Conservation (phyloP, 1,284 basidiomycete genomes). For the Melampsora larici-populina region DNA sequence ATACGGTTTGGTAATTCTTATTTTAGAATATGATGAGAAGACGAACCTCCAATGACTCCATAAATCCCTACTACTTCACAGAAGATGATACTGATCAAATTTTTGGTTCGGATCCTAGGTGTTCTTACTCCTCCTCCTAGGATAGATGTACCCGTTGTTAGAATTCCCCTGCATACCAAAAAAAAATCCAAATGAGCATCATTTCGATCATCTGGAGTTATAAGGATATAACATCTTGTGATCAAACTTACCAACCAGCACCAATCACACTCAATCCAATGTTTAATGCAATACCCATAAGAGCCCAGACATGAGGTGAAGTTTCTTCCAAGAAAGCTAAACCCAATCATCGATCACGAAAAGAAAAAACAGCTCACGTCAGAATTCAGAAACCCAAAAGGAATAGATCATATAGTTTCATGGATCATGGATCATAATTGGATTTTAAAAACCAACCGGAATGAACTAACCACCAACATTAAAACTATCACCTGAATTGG, state of each 20-base stretch:
- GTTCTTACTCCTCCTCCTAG: conserved; percentile 91
- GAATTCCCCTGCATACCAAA: conserved; percentile 81
- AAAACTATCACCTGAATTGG: conserved; percentile 60
- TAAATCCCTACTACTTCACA: conserved; percentile 70
- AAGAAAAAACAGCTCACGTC: neutral
- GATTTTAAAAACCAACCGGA: conserved; percentile 62
- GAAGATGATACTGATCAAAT: conserved; percentile 97
- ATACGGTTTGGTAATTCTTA: neutral
- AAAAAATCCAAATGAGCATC: neutral
- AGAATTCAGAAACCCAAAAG: neutral
- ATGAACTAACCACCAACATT: conserved; percentile 61
- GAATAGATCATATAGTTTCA: conserved; percentile 32
- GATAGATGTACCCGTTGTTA: conserved; percentile 90
- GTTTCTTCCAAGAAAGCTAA: conserved; percentile 93
- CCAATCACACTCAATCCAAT: conserved; percentile 90
- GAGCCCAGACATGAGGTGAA: conserved; percentile 88
- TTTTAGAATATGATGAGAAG: neutral
- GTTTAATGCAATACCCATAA: conserved; percentile 84
- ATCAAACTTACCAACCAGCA: conserved; percentile 77
- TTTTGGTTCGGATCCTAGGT: conserved; percentile 94
- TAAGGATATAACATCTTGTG: neutral
- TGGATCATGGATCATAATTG: no score
- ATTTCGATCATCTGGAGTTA: neutral
- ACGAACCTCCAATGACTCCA: conserved; percentile 50
- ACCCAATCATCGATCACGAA: conserved; percentile 1